These are phyloP conservation scores for Cornus florida DNA, from an alignment of 148 eudicot genomes.

Conservation along the genomic window DNA sequence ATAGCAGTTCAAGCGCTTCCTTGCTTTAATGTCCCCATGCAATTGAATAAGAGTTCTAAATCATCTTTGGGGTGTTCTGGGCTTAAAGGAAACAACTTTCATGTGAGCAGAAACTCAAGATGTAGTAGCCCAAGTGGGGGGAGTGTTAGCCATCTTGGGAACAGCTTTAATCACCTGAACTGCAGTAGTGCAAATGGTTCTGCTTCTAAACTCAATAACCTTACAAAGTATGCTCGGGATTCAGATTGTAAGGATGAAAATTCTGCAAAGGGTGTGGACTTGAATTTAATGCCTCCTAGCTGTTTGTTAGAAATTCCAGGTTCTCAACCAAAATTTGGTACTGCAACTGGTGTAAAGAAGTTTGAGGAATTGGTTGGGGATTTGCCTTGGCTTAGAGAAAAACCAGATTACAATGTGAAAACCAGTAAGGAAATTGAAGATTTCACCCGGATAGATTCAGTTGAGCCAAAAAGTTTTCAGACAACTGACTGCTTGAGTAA, in stretches of 20 bases:
- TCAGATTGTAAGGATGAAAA: slow-evolving; percentile 25
- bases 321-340: not conserved
- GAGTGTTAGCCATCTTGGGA: not conserved
- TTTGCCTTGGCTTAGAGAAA: not conserved
- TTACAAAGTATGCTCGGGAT: not conserved
- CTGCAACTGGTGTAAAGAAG: slow-evolving; percentile 12
- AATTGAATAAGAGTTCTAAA: slow-evolving; percentile 20
- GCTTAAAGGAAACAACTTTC: not conserved
- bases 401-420: not conserved
- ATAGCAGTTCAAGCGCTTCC: slow-evolving; percentile 39
- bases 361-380: slow-evolving; percentile 1
- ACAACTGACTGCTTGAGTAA: not conserved
- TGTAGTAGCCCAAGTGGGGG: not conserved
- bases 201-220: not conserved
- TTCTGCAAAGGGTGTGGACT: slow-evolving; percentile 20
- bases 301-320: not conserved
- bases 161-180: not conserved
- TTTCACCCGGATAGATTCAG: not conserved
- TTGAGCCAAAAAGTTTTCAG: not conserved
- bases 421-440: slow-evolving; percentile 11
- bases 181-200: not conserved
- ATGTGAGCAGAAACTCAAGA: not conserved
- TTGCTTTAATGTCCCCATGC: slow-evolving; percentile 6
- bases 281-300: slow-evolving; percentile 25
- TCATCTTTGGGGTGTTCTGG: not conserved